Conservation (phyloP, 2,329 filamentous ascomycete species). For the Phialocephala sp. region DNA sequence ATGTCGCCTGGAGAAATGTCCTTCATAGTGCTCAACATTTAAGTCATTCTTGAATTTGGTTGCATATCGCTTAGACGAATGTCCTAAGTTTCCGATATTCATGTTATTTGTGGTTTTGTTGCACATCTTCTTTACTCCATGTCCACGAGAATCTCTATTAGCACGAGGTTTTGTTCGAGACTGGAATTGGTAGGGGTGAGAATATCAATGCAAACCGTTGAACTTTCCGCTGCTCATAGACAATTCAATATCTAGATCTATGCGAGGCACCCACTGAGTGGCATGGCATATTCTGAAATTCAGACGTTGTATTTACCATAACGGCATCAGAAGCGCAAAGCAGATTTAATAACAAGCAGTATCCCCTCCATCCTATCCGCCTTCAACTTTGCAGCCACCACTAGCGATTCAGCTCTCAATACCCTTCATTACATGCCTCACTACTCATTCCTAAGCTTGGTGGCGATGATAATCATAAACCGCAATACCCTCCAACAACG, state of each 20-base stretch:
- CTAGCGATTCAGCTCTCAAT: neutral
- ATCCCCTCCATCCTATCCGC: neutral
- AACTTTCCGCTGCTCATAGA: neutral
- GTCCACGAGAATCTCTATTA: neutral
- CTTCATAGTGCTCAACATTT: neutral
- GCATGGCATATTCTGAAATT: too few relatives aligned
- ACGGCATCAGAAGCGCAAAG: neutral
- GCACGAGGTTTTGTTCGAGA: too few relatives aligned
- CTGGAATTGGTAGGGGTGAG: too few relatives aligned
- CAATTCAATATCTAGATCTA: neutral
- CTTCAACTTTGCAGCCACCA: neutral
- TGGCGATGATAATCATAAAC: slow-evolving; percentile 15
- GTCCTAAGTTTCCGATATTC: neutral
- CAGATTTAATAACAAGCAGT: neutral
- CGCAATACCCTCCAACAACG: slow-evolving; percentile 19
- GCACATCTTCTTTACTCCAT: neutral
- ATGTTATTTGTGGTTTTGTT: too few relatives aligned
- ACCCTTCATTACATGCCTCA: neutral
- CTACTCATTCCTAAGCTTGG: neutral
- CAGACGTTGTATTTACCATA: neutral
- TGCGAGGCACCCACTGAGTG: too few relatives aligned
- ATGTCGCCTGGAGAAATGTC: too few relatives aligned
- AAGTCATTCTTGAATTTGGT: neutral
- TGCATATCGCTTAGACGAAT: neutral
- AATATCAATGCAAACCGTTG: neutral